Evolutionary conservation across 2,329 filamentous ascomycete species (phyloP), one percentile per base, ranked within the genome.

Genomic region (Daldinia sp.): DNA sequence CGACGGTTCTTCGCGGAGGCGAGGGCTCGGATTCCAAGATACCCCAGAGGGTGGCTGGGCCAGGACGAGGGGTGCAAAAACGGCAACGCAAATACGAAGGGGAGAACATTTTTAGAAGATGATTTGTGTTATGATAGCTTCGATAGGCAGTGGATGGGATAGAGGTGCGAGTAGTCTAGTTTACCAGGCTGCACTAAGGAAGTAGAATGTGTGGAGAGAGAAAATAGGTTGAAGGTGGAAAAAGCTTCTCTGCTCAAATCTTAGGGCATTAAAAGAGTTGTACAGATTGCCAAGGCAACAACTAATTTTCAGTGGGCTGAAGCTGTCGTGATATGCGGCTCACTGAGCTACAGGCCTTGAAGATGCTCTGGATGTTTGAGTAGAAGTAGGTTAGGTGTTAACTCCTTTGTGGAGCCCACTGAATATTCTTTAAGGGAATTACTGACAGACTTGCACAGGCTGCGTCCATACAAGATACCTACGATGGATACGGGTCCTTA

Each of bases 41-140:
- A 1, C 51, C 51, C 51, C 33, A 54, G 23, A 54, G 51, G 18
- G 51, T 54, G 13, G 51, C 33, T 3, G 51, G 51, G 10, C 30
- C 51, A 0, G 51, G 30, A 3, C 2, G 1, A 10, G 33, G 33
- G 20, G 2, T 1, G 20, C 20, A 23, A 2, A 23, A 23, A 23
- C 20, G 2, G 20, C 20, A 23, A 23, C 20, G 20, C 20, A 23
- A 1, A 1, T 23, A 1, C 20, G 20, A 1, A 23, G 2, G 20
- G 20, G 20, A 2, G 20, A 23, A 23, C 2, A 6, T 28, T 12
- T 12, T 6, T 33, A 30, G 46, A 15, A 33, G 15, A 51, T 18
- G 3, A 3, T 7, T 51, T 33, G 13, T 4, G 12, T 3, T 13
- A 9, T 15, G 23, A 26, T 28, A 48, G 44, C 12, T 9, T 15